These are phyloP conservation scores for Linnemannia schmuckeri DNA, from an alignment of 192 early-diverging fungal genomes.

Conservation along the genomic window DNA sequence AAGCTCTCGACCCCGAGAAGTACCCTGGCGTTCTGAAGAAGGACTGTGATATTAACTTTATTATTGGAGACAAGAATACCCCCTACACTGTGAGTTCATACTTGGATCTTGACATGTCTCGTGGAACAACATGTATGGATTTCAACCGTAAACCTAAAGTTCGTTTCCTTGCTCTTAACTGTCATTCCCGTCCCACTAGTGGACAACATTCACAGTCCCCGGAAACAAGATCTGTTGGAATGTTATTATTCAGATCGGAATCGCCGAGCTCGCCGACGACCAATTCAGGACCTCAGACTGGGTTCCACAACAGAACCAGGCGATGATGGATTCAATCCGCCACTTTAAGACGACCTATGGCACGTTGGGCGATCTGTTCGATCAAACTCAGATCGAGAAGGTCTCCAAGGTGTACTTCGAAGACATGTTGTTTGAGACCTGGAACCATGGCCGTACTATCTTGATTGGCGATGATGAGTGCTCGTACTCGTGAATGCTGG, in stretches of 20 bases:
- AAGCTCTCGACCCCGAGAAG: background rate
- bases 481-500: background rate
- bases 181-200: too few species aligned
- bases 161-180: too few species aligned
- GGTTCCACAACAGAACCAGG: slow-evolving; percentile 5
- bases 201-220: slow-evolving; percentile 10
- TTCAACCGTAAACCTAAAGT: too few species aligned
- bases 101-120: too few species aligned
- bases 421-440: background rate
- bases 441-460: background rate
- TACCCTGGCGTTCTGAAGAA: slow-evolving; percentile 11
- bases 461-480: slow-evolving; percentile 11
- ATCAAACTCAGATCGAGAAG: background rate
- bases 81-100: background rate
- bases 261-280: background rate
- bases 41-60: background rate
- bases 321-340: slow-evolving; percentile 4
- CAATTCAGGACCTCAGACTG: slow-evolving; percentile 21
- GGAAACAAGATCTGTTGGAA: slow-evolving; percentile 33
- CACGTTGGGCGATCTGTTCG: slow-evolving; percentile 11
- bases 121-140: too few species aligned
- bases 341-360: slow-evolving; percentile 20
- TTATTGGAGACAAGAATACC: slow-evolving; percentile 11
- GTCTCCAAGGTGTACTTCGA: slow-evolving; percentile 21
- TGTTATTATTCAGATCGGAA: slow-evolving; percentile 7